phyloP scores from a whole-genome alignment of 2,329 filamentous ascomycete species.

The Trichoderma gracile region DNA sequence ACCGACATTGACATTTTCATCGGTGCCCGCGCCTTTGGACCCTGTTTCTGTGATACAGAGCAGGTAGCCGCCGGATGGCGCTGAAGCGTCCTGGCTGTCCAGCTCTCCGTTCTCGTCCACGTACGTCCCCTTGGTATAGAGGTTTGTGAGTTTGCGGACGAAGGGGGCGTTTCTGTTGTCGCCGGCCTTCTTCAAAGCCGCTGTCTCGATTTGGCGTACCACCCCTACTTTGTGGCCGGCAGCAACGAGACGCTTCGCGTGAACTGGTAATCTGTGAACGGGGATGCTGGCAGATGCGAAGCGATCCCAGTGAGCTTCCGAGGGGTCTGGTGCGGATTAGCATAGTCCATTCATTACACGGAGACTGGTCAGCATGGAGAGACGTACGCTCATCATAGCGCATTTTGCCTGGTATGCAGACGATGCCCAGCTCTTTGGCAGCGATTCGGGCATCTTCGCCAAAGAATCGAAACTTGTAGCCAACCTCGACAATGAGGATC shows the following conservation, averaged over 20 bases:
- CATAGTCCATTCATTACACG: background rate
- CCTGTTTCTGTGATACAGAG: slow-evolving; percentile 90
- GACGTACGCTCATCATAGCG: slow-evolving; percentile 82
- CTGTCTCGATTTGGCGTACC: slow-evolving; percentile 91
- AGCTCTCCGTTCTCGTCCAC: slow-evolving; percentile 89
- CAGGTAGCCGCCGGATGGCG: slow-evolving; percentile 75
- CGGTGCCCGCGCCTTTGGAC: slow-evolving; percentile 73
- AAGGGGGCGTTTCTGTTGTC: slow-evolving; percentile 95
- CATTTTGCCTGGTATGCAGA: slow-evolving; percentile 95
- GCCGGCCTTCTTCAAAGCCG: slow-evolving; percentile 90
- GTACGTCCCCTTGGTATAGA: slow-evolving; percentile 98
- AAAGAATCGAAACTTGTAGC: slow-evolving; percentile 97
- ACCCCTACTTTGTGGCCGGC: slow-evolving; percentile 96
- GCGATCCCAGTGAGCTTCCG: slow-evolving; percentile 85
- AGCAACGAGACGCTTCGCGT: slow-evolving; percentile 87
- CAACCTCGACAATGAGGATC: slow-evolving; percentile 87
- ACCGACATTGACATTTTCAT: slow-evolving; percentile 91
- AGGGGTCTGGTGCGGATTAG: slow-evolving; percentile 59
- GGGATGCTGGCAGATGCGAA: slow-evolving; percentile 97
- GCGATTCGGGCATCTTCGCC: slow-evolving; percentile 90
- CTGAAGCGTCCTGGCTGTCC: slow-evolving; percentile 51
- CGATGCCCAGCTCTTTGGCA: slow-evolving; percentile 87
- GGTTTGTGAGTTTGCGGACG: slow-evolving; percentile 85
- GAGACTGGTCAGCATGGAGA: background rate
- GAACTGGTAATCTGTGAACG: slow-evolving; percentile 85